Evolutionary conservation across 441 rosid genomes (phyloP), one percentile per base, ranked within the genome.

Genomic region (Macaranga tanarius): DNA sequence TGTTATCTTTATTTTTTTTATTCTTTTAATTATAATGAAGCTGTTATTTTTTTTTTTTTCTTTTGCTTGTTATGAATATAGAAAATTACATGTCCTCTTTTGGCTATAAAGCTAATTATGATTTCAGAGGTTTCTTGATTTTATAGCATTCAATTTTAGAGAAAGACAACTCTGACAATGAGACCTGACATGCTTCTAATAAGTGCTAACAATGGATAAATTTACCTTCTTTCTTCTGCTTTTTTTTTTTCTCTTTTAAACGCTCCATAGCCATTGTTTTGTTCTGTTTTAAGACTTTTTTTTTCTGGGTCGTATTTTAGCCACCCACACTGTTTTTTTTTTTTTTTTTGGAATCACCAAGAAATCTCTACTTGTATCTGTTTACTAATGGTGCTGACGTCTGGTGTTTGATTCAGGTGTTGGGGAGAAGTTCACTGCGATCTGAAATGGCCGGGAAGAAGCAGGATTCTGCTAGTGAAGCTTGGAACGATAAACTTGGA

Each of bases 361-460:
- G 26, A 55, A 5, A 22, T 2, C 6, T 19, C 7, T 47, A 9
- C 9, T 31, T 47, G 48, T 26, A 5, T 34, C 15, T 44, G 45
- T 54, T 50, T 25, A n/a, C 34, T 40, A 31, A 22, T 40, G 31
- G 17, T 20, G 19, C 17, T 20, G 68, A 17, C 20, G 10, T 58
- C 17, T 70, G 50, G 62, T 60, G 55, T 0, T 62, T 72, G 52
- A 67, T 73, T 72, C 73, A 87, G 98, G 88, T 71, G 54, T 1
- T 80, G 60, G 97, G 90, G 69, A 85, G 85, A 75, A 90, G 85
- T 71, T 79, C 92, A 19, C 23, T 82, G 73, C 84, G 77, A 64
- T 81, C 82, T 47, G 89, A 83, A 73, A 69, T 71, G 67, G 59
- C 70, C 40, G 82, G 62, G 54, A 81, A 74, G 75, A 84, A 76